Evolutionary conservation across 192 early-diverging fungal genomes (phyloP).

Genomic region (Lobosporangium transversale): DNA sequence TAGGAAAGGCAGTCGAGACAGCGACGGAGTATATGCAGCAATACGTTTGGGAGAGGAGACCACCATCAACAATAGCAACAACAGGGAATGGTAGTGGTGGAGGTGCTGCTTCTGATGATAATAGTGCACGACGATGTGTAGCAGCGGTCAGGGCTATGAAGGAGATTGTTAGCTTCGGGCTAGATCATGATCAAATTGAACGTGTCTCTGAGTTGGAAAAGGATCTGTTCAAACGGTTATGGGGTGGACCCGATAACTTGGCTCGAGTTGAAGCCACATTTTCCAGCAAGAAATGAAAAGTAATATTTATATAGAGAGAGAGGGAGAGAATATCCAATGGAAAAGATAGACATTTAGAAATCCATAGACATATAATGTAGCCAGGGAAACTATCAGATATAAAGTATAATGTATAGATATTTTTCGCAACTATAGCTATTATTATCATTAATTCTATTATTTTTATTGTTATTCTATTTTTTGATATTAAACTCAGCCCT

Average conservation of each 20-base stretch:
- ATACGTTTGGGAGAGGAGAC: slow-evolving; percentile 47
- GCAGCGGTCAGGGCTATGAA: slow-evolving; percentile 64
- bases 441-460: neutral
- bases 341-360: no score
- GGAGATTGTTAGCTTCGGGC: slow-evolving; percentile 43
- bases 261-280: slow-evolving; percentile 36
- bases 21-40: slow-evolving; percentile 53
- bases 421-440: neutral
- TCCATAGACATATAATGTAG: no score
- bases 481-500: no score
- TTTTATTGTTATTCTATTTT: neutral
- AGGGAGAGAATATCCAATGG: no score
- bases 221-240: slow-evolving; percentile 37
- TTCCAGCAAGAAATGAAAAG: slow-evolving; percentile 20
- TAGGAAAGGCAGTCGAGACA: slow-evolving; percentile 20
- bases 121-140: slow-evolving; percentile 49
- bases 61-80: no score
- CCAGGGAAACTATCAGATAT: no score
- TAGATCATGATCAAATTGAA: slow-evolving; percentile 41
- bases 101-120: slow-evolving; percentile 1
- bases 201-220: slow-evolving; percentile 40
- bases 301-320: no score
- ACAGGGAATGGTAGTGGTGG: no score
- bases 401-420: no score
- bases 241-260: slow-evolving; percentile 46